A percentile compares a stretch with the other conserved stretches of the same genome.
Conservation (phyloP, 2,329 filamentous ascomycete genomes). For the Fusarium sp. region DNA sequence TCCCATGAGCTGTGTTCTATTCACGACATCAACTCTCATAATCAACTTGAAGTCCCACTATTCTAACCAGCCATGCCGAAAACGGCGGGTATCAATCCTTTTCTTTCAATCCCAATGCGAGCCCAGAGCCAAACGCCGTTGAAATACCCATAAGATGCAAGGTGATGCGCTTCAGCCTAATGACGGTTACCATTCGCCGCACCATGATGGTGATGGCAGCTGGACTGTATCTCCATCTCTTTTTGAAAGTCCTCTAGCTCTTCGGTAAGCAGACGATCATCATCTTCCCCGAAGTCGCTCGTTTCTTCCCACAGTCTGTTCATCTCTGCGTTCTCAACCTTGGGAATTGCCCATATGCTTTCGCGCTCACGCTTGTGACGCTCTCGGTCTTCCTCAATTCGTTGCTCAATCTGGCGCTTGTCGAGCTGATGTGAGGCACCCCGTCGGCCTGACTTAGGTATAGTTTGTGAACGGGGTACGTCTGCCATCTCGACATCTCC, state of each 20-base stretch:
- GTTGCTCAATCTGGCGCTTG: conserved; percentile 91
- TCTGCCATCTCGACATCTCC: conserved; percentile 58
- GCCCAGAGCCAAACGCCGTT: conserved; percentile 49
- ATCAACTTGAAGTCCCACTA: conserved; percentile 12
- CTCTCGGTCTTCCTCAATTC: conserved; percentile 96
- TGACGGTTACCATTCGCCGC: conserved; percentile 51
- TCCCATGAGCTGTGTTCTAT: conserved; percentile 4
- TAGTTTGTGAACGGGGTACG: conserved; percentile 58
- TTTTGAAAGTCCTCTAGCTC: conserved; percentile 69
- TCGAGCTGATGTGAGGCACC: conserved; percentile 68
- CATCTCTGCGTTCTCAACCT: conserved; percentile 75
- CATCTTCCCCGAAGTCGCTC: conserved; percentile 89
- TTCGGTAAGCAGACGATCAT: conserved; percentile 81
- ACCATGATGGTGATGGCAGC: conserved; percentile 56
- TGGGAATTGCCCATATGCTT: conserved; percentile 89
- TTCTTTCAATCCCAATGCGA: conserved; percentile 34
- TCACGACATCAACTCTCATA: conserved; percentile 1
- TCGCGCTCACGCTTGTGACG: conserved; percentile 92
- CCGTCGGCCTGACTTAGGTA: conserved; percentile 54
- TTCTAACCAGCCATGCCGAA: conserved; percentile 26
- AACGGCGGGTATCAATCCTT: conserved; percentile 51
- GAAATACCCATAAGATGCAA: conserved; percentile 27
- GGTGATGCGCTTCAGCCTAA: conserved; percentile 27
- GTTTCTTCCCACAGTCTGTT: conserved; percentile 87
- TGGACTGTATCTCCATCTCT: conserved; percentile 56